Percentiles rank a stretch among this genome's conserved stretches.
Evolutionary conservation across 2,329 filamentous ascomycete genomes (phyloP).

Genomic region (Paracoccidioides brasiliensis): DNA sequence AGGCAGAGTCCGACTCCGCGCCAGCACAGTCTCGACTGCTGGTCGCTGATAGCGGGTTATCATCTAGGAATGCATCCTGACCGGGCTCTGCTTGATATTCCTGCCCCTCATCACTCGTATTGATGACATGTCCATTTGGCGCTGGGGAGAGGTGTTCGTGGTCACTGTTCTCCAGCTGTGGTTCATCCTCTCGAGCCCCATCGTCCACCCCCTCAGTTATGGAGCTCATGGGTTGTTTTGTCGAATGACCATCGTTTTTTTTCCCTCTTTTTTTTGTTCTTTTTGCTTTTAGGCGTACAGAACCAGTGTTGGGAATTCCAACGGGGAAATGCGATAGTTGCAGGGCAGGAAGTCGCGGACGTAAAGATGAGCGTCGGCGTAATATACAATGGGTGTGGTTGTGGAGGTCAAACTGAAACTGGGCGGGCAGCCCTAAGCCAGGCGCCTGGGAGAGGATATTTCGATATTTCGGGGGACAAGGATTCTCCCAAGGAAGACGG

Average conservation of each 20-base stretch:
- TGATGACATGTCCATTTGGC: slow-evolving; percentile 2
- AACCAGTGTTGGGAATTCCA: background rate
- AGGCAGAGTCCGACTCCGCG: background rate
- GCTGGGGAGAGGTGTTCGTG: slow-evolving; percentile 12
- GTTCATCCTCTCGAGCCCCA: slow-evolving; percentile 45
- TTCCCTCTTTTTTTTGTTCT: no score
- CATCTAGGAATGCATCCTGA: slow-evolving; percentile 10
- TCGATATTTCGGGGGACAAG: no score
- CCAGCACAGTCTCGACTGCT: slow-evolving; percentile 14
- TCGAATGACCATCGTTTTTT: slow-evolving; percentile 39
- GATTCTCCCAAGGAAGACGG: no score
- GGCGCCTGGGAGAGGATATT: no score
- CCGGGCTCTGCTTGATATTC: slow-evolving; percentile 8
- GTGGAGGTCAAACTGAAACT: background rate
- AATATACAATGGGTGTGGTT: background rate
- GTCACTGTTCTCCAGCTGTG: slow-evolving; percentile 31
- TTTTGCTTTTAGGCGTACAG: slow-evolving; percentile 12
- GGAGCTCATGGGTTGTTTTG: slow-evolving; percentile 53
- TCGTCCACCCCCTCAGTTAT: slow-evolving; percentile 49
- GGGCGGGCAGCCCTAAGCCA: background rate
- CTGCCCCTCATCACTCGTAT: slow-evolving; percentile 5
- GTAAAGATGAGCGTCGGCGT: background rate
- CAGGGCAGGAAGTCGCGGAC: background rate
- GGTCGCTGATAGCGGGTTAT: slow-evolving; percentile 19
- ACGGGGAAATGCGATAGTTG: background rate